A percentile compares a stretch with the other conserved stretches of the same genome.
phyloP scores from a whole-genome alignment of 176 grass and related monocot species.

The Oryza brachyantha region DNA sequence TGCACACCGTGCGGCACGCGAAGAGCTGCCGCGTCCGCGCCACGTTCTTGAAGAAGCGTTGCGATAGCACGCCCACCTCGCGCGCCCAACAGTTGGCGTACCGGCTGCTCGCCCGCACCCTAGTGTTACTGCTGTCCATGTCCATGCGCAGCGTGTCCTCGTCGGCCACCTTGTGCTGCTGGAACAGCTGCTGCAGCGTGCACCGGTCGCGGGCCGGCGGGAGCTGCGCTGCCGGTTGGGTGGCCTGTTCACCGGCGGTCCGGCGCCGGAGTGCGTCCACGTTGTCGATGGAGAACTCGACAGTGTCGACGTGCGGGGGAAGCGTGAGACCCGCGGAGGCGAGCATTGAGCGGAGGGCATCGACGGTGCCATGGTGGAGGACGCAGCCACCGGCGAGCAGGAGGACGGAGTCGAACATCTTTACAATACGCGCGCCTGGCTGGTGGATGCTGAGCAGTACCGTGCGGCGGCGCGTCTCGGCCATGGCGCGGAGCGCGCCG shows the following conservation, averaged over 20 bases:
- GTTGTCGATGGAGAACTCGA: conserved; percentile 73
- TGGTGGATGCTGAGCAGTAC: conserved; percentile 84
- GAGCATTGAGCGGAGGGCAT: conserved; percentile 42
- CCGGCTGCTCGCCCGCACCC: neutral
- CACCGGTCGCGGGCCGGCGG: conserved; percentile 37
- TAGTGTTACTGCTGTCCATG: too few relatives aligned
- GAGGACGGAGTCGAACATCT: conserved; percentile 63
- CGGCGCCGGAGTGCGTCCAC: conserved; percentile 39
- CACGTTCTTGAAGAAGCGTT: conserved; percentile 69
- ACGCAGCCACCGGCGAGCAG: conserved; percentile 62
- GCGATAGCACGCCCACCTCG: conserved; percentile 60
- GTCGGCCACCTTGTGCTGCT: conserved; percentile 58
- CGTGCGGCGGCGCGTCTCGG: conserved; percentile 42
- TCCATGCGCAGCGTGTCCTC: conserved; percentile 25
- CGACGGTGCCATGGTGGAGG: conserved; percentile 62
- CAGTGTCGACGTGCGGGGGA: conserved; percentile 51
- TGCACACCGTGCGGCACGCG: conserved; percentile 58
- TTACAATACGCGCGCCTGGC: conserved; percentile 57
- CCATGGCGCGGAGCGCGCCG: conserved; percentile 50
- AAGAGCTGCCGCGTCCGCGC: conserved; percentile 66
- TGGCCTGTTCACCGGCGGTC: neutral
- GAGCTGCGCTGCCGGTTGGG: neutral
- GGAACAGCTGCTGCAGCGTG: conserved; percentile 82
- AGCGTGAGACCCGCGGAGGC: conserved; percentile 36
- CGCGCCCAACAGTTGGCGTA: conserved; percentile 48